A percentile compares a stretch with the other conserved stretches of the same genome.
phyloP scores from a whole-genome alignment of 2,329 filamentous ascomycete genomes.

The Fusarium torreyae region DNA sequence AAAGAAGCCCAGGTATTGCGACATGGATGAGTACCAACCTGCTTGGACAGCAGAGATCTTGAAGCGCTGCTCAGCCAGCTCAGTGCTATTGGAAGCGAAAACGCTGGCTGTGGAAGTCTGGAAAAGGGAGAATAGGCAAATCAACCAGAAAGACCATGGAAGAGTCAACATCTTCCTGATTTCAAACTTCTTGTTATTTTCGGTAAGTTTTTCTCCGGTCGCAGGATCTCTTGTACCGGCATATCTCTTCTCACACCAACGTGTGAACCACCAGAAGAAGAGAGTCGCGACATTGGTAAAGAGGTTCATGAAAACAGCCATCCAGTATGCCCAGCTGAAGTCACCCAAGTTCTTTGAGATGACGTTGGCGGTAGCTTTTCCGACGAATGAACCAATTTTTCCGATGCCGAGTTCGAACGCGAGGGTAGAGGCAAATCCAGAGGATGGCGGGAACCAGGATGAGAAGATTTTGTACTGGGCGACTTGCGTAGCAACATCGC shows the following conservation, averaged over 20 bases:
- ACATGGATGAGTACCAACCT: slow-evolving; percentile 72
- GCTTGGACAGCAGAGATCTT: slow-evolving; percentile 67
- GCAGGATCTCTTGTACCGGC: slow-evolving; percentile 65
- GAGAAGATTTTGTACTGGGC: slow-evolving; percentile 77
- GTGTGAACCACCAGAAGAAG: slow-evolving; percentile 70
- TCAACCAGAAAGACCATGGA: slow-evolving; percentile 72
- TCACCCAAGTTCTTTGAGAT: slow-evolving; percentile 70
- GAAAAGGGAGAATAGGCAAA: slow-evolving; percentile 70
- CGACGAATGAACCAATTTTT: slow-evolving; percentile 73
- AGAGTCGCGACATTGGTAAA: slow-evolving; percentile 71
- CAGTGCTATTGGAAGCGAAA: slow-evolving; percentile 72
- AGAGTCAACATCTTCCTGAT: slow-evolving; percentile 68
- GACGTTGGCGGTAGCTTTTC: slow-evolving; percentile 72
- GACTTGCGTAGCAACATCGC: slow-evolving; percentile 75
- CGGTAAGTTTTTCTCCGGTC: slow-evolving; percentile 71
- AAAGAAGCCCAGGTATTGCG: slow-evolving; percentile 71
- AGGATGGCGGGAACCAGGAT: slow-evolving; percentile 74
- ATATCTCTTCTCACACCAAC: slow-evolving; percentile 65
- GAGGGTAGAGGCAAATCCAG: slow-evolving; percentile 74
- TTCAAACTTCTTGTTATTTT: slow-evolving; percentile 72
- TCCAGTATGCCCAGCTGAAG: slow-evolving; percentile 75
- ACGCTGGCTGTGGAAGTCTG: slow-evolving; percentile 70
- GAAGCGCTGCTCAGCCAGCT: slow-evolving; percentile 73
- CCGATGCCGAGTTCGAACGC: slow-evolving; percentile 73
- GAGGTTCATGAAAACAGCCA: slow-evolving; percentile 73